These are phyloP conservation scores for Zygnema circumcarinatum DNA, from an alignment of 139 green algal genomes.

Conservation along the genomic window DNA sequence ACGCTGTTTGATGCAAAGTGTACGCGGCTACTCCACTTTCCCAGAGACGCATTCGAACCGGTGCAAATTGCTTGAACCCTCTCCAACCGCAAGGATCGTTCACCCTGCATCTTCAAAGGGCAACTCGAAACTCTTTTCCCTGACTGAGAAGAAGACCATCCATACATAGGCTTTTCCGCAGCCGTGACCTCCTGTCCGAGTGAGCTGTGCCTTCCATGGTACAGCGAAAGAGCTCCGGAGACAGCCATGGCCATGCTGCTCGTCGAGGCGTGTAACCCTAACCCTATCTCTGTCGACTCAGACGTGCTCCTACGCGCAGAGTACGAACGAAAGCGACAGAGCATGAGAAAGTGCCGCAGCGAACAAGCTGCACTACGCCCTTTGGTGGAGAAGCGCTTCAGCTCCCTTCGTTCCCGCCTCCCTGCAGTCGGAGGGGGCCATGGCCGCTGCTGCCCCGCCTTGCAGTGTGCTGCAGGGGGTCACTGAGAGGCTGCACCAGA, in stretches of 20 bases:
- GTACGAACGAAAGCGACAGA: background rate
- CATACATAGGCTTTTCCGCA: background rate
- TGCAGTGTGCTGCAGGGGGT: no score
- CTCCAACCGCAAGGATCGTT: background rate
- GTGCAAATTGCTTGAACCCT: background rate
- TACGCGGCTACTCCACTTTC: background rate
- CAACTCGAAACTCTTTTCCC: background rate
- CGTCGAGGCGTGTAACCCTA: background rate
- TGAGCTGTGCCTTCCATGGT: background rate
- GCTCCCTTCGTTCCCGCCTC: no score
- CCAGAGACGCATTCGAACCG: background rate
- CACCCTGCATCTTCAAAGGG: background rate
- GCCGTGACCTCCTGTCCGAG: background rate
- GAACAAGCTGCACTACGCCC: background rate
- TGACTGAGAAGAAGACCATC: background rate
- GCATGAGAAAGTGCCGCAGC: background rate
- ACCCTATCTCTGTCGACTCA: background rate
- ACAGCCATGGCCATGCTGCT: background rate
- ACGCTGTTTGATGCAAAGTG: background rate
- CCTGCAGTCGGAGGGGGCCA: no score
- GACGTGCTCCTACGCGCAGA: background rate
- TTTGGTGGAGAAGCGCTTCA: background rate
- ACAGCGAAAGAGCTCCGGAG: background rate
- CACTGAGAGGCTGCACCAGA: no score
- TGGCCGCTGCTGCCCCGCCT: no score